Conservation (phyloP, 208 protist genomes). For the Borovskyia barvae region DNA sequence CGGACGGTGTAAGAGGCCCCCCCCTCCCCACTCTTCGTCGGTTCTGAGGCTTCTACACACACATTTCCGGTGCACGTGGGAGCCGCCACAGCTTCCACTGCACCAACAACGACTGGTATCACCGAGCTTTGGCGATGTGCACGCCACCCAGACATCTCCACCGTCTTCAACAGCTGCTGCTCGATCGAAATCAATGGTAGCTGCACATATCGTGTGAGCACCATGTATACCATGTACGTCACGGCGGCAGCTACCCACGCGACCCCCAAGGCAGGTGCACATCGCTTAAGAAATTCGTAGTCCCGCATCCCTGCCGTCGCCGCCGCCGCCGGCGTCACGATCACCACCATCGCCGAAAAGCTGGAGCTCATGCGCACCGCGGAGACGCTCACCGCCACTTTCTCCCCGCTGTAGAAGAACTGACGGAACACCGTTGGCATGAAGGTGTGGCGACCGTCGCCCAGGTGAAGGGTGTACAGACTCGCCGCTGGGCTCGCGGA, state of each 20-base stretch:
- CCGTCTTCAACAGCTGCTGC: slow-evolving; percentile 13
- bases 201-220: slow-evolving; percentile 10
- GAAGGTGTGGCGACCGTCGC: slow-evolving; percentile 3
- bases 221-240: slow-evolving; percentile 4
- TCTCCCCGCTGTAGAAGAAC: slow-evolving; percentile 7
- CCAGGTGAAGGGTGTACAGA: slow-evolving; percentile 1
- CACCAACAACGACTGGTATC: too few species aligned
- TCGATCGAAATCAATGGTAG: slow-evolving; percentile 8
- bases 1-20: too few species aligned
- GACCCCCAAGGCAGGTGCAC: background rate
- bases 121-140: too few species aligned
- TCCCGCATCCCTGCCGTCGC: too few species aligned
- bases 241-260: background rate
- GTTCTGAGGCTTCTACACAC: too few species aligned
- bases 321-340: background rate
- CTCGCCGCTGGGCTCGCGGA: too few species aligned
- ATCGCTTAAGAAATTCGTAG: slow-evolving; percentile 2
- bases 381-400: slow-evolving; percentile 13
- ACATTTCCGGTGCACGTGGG: too few species aligned
- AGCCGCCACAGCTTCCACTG: too few species aligned
- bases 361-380: slow-evolving; percentile 11
- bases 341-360: slow-evolving; percentile 13
- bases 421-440: slow-evolving; percentile 6
- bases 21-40: too few species aligned
- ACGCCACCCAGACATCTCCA: too few species aligned